Evolutionary conservation across 176 grass and related monocot genomes (phyloP), one percentile per base, ranked within the genome.

Genomic region (Hordeum vulgare): DNA sequence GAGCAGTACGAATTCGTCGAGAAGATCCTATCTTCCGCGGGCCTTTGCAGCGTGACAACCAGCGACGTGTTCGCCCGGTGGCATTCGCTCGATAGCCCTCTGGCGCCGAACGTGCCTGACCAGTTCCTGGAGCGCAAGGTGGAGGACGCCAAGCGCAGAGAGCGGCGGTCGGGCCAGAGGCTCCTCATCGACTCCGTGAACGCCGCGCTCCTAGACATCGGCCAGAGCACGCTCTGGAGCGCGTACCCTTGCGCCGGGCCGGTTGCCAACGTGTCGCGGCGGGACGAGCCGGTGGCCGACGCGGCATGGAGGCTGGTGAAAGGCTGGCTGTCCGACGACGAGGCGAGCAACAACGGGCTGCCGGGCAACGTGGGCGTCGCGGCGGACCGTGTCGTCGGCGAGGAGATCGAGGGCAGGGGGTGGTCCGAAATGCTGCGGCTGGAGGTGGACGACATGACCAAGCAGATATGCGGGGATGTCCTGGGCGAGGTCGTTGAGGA

Each of bases 101-200:
- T 99, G 71, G 70, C 90, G 72, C 91, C 93, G 41, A 63, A 17
- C 5, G 75, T 99, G 75, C 49, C 69, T 4, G 91, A 99, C 75
- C 83, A 92, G 20, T 85, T 99, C 61, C 78, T 96, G 84, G 91
- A 93, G 34, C 89, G 84, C 36, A 90, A 90, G 14, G 53, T 87
- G 80, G 89, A 90, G 61, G 80, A 87, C 33, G 89, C 89, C 37
- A 90, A 84, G 18, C 90, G 90, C 89, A 88, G 87, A 49, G 96
- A 99, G 86, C 89, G 90, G 60, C 85, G 93, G 36, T 94, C 96
- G 15, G 94, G 89, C 68, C 85, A 96, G 79, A 90, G 86, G 75
- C 87, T 96, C 21, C 84, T 99, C 29, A 90, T 99, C 28, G 96
- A 99, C 63, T 94, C 91, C 77, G 96, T 92, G 40, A 99, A 94